A percentile compares a stretch with the other conserved stretches of the same genome.
Evolutionary conservation across 1,284 basidiomycete genomes (phyloP).

Genomic region (Puccinia triticina): DNA sequence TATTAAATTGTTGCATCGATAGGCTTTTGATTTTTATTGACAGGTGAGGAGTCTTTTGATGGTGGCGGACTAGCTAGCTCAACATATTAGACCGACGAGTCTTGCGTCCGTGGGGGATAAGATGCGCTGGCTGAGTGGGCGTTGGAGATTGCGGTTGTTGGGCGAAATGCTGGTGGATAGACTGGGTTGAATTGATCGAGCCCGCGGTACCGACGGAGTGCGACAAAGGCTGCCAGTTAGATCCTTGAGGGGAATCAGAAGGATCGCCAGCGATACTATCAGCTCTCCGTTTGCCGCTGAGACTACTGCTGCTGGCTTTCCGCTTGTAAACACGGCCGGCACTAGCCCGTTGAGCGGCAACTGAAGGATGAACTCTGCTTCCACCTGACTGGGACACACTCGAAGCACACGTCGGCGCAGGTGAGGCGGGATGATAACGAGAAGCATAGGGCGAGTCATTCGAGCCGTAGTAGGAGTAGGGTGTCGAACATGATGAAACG

Average conservation of each 20-base stretch:
- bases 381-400: conserved; percentile 24
- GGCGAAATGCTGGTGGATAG: not conserved
- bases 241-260: not conserved
- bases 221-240: conserved; percentile 12
- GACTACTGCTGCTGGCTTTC: conserved; percentile 49
- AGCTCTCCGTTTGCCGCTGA: not conserved
- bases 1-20: not conserved
- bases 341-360: conserved; percentile 50
- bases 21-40: not conserved
- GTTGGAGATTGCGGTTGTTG: conserved; percentile 31
- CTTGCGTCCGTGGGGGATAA: not conserved
- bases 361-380: conserved; percentile 48
- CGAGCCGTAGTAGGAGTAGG: conserved; percentile 24
- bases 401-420: conserved; percentile 48
- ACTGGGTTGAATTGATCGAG: not conserved
- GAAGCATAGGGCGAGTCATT: conserved; percentile 2
- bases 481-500: conserved; percentile 48
- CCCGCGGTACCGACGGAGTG: not conserved
- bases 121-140: conserved; percentile 15
- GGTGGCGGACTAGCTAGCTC: not conserved
- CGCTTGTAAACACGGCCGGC: conserved; percentile 49
- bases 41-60: not conserved
- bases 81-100: conserved; percentile 33
- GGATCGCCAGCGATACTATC: conserved; percentile 1
- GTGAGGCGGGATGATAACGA: conserved; percentile 33